Evolutionary conservation across 164 flowering plant species (phyloP).

Genomic region (Stephania cephalantha): DNA sequence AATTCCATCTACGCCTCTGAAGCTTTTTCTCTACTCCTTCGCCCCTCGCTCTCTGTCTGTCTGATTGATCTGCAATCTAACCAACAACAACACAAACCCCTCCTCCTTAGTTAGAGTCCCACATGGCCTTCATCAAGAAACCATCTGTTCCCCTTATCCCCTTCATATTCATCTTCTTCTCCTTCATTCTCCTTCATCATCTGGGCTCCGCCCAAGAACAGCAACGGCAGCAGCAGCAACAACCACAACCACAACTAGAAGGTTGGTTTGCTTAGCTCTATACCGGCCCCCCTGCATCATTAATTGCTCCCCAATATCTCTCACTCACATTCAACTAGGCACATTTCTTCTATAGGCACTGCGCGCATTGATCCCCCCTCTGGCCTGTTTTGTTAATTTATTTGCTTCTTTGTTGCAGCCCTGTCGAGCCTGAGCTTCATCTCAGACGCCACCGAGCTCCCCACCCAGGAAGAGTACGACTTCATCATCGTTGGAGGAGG

Average conservation of each 20-base stretch:
- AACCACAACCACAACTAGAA: too few relatives aligned
- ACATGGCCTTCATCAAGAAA: not conserved
- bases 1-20: too few relatives aligned
- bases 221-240: not conserved
- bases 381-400: not conserved
- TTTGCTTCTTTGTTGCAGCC: slow-evolving; percentile 31
- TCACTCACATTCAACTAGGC: too few relatives aligned
- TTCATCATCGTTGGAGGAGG: slow-evolving; percentile 91
- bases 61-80: not conserved
- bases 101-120: not conserved
- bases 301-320: too few relatives aligned
- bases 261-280: too few relatives aligned
- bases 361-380: too few relatives aligned
- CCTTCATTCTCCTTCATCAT: not conserved
- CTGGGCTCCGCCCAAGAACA: not conserved
- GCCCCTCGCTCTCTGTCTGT: not conserved
- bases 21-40: too few relatives aligned
- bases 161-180: not conserved
- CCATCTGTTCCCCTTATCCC: not conserved
- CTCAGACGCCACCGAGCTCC: slow-evolving; percentile 60
- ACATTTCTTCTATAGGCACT: too few relatives aligned
- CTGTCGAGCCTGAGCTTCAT: slow-evolving; percentile 39
- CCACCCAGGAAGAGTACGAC: slow-evolving; percentile 62
- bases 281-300: too few relatives aligned
- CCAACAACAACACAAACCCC: not conserved